Evolutionary conservation across 768 basidiomycete species (phyloP), one percentile per base, ranked within the genome.

Genomic region (Boletus sp.): DNA sequence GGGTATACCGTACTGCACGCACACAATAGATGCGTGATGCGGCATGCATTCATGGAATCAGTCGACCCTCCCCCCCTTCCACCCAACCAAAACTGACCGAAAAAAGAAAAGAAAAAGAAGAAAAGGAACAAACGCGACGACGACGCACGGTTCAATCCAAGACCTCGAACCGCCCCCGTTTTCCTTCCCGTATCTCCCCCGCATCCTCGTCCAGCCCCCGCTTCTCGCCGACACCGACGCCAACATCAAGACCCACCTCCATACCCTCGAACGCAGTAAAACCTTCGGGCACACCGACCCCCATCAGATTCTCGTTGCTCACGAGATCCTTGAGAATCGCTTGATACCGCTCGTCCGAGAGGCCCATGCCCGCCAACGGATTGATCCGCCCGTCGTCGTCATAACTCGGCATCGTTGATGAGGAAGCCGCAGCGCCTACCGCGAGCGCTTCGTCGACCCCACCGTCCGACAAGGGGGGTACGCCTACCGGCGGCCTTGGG

Each of bases 311-410:
- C 59, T 88, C 88, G 30, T 80, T 83, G 64, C 73, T 80, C 40
- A 90, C 82, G 54, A 93, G 77, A 50, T 82, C 85, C 68, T 85
- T 83, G 59, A 95, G 69, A 53, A 95, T 90, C 57, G 82, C 68
- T 51, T 81, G 81, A 73, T 95, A 97, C 70, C 93, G 90, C 66
- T 94, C 90, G 62, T 95, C 92, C 15, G 86, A 83, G 51, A 95
- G 80, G 13, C 93, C 93, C 83, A 94, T 88, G 17, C 85, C 88
- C 15, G 87, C 88, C 39, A 97, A 77, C 7, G 91, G 90, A 70
- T 96, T 93, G 60, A 90, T 82, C 53, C 83, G 74, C 32, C 77
- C 77, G 29, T 86, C 82, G 50, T 64, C 64, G 23, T 69, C 62
- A 13, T 64, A 68, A 49, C 60, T 66, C 11, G 38, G 50, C 49